Evolutionary conservation across 345 rosid species (phyloP), one percentile per base, ranked within the genome.

Genomic region (Eucalyptus victrix): DNA sequence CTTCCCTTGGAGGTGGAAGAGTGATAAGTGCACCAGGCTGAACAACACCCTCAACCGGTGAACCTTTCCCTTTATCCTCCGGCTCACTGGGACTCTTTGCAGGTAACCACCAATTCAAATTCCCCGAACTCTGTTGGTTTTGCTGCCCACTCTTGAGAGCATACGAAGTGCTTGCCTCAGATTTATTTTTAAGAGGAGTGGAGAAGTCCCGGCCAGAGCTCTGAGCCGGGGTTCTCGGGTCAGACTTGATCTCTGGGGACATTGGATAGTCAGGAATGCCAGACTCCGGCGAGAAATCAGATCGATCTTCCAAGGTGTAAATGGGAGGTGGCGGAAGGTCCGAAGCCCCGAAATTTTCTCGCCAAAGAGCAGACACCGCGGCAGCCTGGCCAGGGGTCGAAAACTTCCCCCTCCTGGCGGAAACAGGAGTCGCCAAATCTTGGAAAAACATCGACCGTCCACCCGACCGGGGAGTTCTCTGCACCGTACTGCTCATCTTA

Each of bases 271-370:
- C 99, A 8, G 92, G 93, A 88, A 95, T 94, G 8, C 99, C 98
- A 4, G 97, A 94, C 88, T 97, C 99, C 1, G 98, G 99, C 45
- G 99, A 96, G 88, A 97, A 94, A 92, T 98, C 98, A 0, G 97
- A 92, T 18, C 98, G 97, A 92, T 98, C 99, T 90, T 97, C 98
- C 92, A 98, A 87, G 14, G 99, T 96, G 90, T 91, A 95, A 93
- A 97, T 91, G 10, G 99, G 99, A 89, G 99, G 99, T 1, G 99
- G 99, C 5, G 99, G 99, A 92, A 98, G 98, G 94, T 98, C 98
- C 0, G 98, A 95, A 83, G 95, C 95, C 87, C 96, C 96, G 11
- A 94, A 93, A 93, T 95, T 97, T 88, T 98, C 99, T n/a, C 97
- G 97, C 99, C 99, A 95, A 88, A 96, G 93, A n/a, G 99, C 96